Base-by-base conservation (phyloP, 768 basidiomycete genomes). In the Panaeolus cyanescens region DNA sequence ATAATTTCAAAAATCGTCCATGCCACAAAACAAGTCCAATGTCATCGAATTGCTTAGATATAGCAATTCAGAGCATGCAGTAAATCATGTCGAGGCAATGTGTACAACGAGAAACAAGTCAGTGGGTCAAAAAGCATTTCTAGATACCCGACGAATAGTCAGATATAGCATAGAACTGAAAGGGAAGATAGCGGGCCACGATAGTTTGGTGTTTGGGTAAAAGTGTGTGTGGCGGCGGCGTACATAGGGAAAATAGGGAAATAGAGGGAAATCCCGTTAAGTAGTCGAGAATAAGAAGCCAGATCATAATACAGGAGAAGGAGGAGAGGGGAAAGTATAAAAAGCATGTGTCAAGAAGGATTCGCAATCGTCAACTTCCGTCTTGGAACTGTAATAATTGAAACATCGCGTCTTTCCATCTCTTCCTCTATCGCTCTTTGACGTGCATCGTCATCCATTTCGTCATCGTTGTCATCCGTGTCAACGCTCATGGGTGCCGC, bases 401-500 rank as follows among this genome's bases (percentile, higher is more conserved):
- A 90, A 31, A 93, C 91, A 64, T 93, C 91, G 54, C 92, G 83
- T 65, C 91, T 80, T 36, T 80, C 85, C 83, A 94, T 91, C 73
- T 93, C 92, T 60, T 89, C 87, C 70, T 93, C 92, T 32, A 93
- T 92, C 66, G 85, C 79, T 61, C 85, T 80, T 71, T 92, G 91
- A 62, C 87, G 79, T 12, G 85, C 81, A 54, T 89, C 86, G 64
- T 93, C 91, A 65, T 93, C 91, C 59, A 89, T 77, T 53, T 91
- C 89, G 31, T 89, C 87, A 19, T 91, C 88, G 9, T 85, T 79
- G 10, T 84, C 84, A 57, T 87, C 88, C 6, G 80, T 80, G 32
- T 84, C 86, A 54, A 77, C 77, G 62, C 81, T 84, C 55, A 78
- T 79, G 45, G 80, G 83, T n/a, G 73, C 77, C 19, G 76, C 71